Evolutionary conservation across 352 stramenopile genomes (phyloP), one percentile per base, ranked within the genome.

Genomic region (Pythium monospermum): DNA sequence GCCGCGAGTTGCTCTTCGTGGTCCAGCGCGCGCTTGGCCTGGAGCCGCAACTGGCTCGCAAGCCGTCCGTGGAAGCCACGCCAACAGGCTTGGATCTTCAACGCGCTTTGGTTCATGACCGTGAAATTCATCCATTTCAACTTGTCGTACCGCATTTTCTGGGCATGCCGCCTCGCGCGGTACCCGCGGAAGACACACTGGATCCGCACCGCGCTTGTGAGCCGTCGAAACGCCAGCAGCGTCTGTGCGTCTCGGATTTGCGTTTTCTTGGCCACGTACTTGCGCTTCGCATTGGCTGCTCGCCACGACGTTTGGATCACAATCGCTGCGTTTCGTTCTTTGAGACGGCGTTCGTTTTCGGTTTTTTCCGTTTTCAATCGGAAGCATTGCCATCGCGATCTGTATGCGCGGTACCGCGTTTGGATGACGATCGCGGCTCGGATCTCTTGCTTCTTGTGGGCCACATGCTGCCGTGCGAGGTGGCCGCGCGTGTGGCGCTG

Each of bases 11-110:
- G 44, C 32, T 85, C 66, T 53, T 94, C 76, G 30, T 67, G 41
- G 6, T 83, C 56, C 19, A 89, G 59, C 10, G 61, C 71, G 32
- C 57, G 58, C 38, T 73, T 66, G 1, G 80, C 77, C 51, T 86
- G 73, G 8, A 73, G 49, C 7, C 67, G 64, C 42, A 93, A 21
- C 38, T 86, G 79, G 19, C 71, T 73, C 27, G 66, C 76, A 6
- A 87, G 45, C 0, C 80, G 79, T 16, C 73, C 79, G 40, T 87
- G 79, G 49, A 73, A 87, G 0, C 82, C 82, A n/a, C 84, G 73
- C 77, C 78, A 94, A 26, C 64, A 72, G 0, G 70, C 65, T 49
- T 94, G 84, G 43, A 93, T 91, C n/a, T 71, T 72, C 11, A 93
- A 60, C 10, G 77, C 82, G 16, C 70, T 80, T 21, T 61, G 64